A percentile compares a stretch with the other conserved stretches of the same genome.
Evolutionary conservation across 2,329 filamentous ascomycete species (phyloP).

Genomic region (Botrytis galanthina): DNA sequence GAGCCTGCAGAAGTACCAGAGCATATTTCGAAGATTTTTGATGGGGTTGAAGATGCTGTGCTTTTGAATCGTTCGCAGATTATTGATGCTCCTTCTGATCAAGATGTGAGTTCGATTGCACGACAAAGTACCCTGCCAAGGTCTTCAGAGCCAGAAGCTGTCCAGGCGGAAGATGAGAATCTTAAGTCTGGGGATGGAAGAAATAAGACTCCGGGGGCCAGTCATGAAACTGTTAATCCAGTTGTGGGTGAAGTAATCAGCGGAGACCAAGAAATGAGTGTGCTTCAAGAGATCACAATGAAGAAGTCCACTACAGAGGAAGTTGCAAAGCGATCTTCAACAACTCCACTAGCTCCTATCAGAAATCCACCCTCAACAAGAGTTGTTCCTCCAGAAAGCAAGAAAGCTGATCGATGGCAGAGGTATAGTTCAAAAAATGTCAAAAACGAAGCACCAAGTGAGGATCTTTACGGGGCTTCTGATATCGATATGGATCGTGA

Average conservation of each 20-base stretch:
- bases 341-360: not conserved
- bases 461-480: not conserved
- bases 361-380: not conserved
- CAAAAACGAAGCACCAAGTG: not conserved
- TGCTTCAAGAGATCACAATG: not conserved
- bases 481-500: not conserved
- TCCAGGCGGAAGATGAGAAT: not conserved
- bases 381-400: not conserved
- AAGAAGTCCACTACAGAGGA: not conserved
- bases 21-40: constrained; percentile 5
- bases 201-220: not conserved
- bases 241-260: not conserved
- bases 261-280: not conserved
- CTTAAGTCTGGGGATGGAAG: not conserved
- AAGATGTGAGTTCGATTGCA: not conserved
- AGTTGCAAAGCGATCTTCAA: not conserved
- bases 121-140: not conserved
- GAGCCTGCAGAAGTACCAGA: constrained; percentile 6
- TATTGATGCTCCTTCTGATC: constrained; percentile 4
- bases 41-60: not conserved
- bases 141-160: not conserved
- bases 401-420: not conserved
- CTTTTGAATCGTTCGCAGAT: constrained; percentile 3
- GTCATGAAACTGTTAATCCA: not conserved
- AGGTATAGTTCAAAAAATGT: not conserved